Percentiles rank a stretch among this genome's conserved stretches.
Evolutionary conservation across 1,284 basidiomycete genomes (phyloP).

Genomic region (Apiotrichum porosum): DNA sequence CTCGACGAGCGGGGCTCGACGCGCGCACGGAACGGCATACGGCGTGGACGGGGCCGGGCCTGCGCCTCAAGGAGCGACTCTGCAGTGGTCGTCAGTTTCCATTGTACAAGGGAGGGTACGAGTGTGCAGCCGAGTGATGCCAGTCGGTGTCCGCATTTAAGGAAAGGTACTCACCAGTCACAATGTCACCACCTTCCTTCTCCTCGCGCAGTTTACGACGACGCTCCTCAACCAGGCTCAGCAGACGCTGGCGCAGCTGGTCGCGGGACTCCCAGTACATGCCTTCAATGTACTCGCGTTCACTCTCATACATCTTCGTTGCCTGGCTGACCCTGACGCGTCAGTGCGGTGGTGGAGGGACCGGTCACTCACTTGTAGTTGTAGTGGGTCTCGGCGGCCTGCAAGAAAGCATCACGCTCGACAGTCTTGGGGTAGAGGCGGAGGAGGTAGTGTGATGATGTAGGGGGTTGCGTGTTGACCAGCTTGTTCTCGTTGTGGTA

Average conservation of each 20-base stretch:
- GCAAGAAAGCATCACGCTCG: constrained; percentile 51
- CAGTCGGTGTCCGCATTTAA: too few relatives aligned
- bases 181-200: constrained; percentile 53
- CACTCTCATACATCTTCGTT: constrained; percentile 49
- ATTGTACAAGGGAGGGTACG: too few relatives aligned
- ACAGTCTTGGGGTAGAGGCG: constrained; percentile 50
- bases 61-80: constrained; percentile 44
- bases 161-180: constrained; percentile 50
- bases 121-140: background rate
- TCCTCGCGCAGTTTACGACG: constrained; percentile 52
- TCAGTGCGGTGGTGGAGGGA: background rate
- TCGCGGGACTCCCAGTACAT: constrained; percentile 50
- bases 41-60: constrained; percentile 34
- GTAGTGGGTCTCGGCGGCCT: constrained; percentile 50
- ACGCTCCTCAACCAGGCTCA: constrained; percentile 52
- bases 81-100: constrained; percentile 9
- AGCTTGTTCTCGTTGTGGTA: constrained; percentile 45
- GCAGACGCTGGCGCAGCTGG: constrained; percentile 46
- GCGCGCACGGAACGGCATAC: constrained; percentile 28
- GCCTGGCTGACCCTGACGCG: constrained; percentile 31
- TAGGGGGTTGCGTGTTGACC: constrained; percentile 48
- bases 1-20: constrained; percentile 13
- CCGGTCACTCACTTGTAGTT: constrained; percentile 48
- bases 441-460: constrained; percentile 50
- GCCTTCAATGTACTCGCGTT: constrained; percentile 51